Base-by-base conservation (phyloP, 1,284 basidiomycete species). In the Sparassis latifolia region DNA sequence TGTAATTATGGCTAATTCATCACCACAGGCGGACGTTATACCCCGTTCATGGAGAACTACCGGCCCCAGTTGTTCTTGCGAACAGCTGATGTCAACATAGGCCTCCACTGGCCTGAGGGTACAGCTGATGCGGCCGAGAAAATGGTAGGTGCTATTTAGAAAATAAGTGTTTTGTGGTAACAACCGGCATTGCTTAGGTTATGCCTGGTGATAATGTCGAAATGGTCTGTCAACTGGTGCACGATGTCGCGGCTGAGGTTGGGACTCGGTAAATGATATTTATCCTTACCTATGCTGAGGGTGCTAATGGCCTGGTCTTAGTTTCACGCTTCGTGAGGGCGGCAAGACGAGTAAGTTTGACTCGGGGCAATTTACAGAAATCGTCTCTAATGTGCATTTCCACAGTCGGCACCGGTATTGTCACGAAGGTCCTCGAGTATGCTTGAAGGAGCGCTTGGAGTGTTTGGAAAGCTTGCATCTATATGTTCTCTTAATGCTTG, bases 121-220 rank as follows among this genome's bases (percentile, higher is more conserved):
- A 87, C 84, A 10, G 66, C 76, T 6, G 84, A 89, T 61, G 80
- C 88, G 20, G 77, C 78, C 50, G 88, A 92, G 63, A 93, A 90
- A 72, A 92, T 92, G 88, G 86, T 84, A 47, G 37, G 61, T 56
- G 31, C 54, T 49, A 48, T 10, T 47, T 32, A 37, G 35, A 7
- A 37, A 37, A 37, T 12, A 20, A 20, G 20, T 20, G 20, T 20
- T 20, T 20, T 37, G 35, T 37, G 35, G 12, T 6, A 7, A 37
- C 12, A 37, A 7, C 35, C 12, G 35, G 12, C 35, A 37, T 37
- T 12, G 45, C 7, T 40, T 32, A 94, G 82, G 89, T 98, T 62
- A 97, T 98, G 92, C 96, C 96, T 48, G 96, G 97, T 62, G 97
- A 99, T 76, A 97, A 97, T 64, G 86, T 99, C 53, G 94, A 97